Percentiles rank a stretch among this genome's conserved stretches.
Conservation (phyloP, 352 stramenopile genomes). For the Phytophthora megakarya region DNA sequence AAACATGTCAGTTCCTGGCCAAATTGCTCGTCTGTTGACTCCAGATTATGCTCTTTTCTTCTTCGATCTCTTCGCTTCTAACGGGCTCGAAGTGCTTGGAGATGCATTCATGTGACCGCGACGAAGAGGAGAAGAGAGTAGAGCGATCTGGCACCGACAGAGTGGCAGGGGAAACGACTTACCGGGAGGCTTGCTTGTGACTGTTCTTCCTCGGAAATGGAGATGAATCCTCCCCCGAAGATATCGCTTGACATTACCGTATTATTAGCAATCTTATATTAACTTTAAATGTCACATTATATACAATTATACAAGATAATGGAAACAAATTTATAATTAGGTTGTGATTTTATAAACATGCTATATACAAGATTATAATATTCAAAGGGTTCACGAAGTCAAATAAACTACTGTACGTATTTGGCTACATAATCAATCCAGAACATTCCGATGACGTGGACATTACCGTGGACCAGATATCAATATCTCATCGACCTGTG, state of each 20-base stretch:
- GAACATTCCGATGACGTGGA: background rate
- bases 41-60: constrained; percentile 1
- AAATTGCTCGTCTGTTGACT: background rate
- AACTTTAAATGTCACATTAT: too few relatives aligned
- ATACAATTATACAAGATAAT: too few relatives aligned
- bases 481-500: too few relatives aligned
- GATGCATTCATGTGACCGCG: background rate
- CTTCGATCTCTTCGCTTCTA: background rate
- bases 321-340: too few relatives aligned
- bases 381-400: too few relatives aligned
- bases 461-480: too few relatives aligned
- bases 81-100: background rate
- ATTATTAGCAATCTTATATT: too few relatives aligned
- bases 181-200: constrained; percentile 23
- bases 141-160: background rate
- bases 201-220: constrained; percentile 41
- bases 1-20: constrained; percentile 2
- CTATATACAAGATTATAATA: too few relatives aligned
- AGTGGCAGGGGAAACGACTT: constrained; percentile 1
- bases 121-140: background rate
- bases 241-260: background rate
- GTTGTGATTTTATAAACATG: too few relatives aligned
- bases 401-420: background rate
- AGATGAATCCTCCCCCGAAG: constrained; percentile 7
- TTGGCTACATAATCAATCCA: background rate